Evolutionary conservation across 371 early-diverging fungal species (phyloP).

Genomic region (Rhizomucor miehei): DNA sequence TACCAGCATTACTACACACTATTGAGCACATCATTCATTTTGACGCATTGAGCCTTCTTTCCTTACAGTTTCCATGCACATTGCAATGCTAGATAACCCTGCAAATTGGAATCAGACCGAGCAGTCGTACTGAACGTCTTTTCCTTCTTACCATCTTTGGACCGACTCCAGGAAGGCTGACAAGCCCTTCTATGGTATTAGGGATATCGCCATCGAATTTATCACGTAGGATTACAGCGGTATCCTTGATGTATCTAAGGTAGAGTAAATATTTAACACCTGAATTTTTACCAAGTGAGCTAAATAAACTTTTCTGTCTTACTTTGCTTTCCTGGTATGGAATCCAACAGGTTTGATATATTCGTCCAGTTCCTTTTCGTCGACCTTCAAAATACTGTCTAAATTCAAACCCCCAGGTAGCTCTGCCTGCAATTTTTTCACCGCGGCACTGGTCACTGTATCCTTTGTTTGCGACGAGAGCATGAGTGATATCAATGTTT

Average conservation of each 20-base stretch:
- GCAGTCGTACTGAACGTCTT: background rate
- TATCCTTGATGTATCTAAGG: conserved; percentile 65
- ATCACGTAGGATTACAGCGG: conserved; percentile 72
- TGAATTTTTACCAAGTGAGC: background rate
- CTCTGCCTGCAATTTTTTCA: conserved; percentile 62
- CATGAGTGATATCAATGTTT: conserved; percentile 88
- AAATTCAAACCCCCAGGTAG: conserved; percentile 66
- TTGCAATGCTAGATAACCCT: conserved; percentile 84
- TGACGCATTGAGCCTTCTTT: background rate
- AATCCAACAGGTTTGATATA: conserved; percentile 90
- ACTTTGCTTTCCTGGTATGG: conserved; percentile 82
- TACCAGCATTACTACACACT: conserved; percentile 70
- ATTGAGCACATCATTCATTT: background rate
- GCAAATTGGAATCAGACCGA: conserved; percentile 2
- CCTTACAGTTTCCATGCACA: conserved; percentile 79
- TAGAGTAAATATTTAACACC: background rate
- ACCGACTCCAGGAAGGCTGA: conserved; percentile 91
- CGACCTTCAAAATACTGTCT: conserved; percentile 52
- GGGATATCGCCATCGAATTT: conserved; percentile 87
- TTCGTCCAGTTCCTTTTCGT: conserved; percentile 61
- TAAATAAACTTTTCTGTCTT: conserved; percentile 2
- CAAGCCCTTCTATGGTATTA: conserved; percentile 71
- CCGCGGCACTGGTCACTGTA: conserved; percentile 80
- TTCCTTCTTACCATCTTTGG: conserved; percentile 84
- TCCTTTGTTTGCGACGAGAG: conserved; percentile 98